phyloP scores from a whole-genome alignment of 805 yeast species.

The Hagleromyces aurorensis region DNA sequence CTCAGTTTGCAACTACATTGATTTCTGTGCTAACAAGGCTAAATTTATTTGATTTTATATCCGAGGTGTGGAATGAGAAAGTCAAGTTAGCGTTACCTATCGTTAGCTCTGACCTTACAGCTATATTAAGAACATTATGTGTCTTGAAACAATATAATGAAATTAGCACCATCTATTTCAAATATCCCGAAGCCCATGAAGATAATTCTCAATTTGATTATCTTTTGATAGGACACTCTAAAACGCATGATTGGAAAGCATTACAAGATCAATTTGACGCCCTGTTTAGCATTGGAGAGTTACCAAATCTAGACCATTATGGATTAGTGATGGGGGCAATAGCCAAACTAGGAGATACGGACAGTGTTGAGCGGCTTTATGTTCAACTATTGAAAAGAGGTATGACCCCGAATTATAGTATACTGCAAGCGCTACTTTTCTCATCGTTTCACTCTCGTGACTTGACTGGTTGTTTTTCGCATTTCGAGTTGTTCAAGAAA shows the following conservation, averaged over 20 bases:
- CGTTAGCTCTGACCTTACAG: conserved; percentile 16
- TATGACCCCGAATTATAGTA: conserved; percentile 37
- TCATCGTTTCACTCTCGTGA: conserved; percentile 22
- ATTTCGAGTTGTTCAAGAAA: conserved; percentile 26
- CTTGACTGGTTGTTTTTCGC: conserved; percentile 20
- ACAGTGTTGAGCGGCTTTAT: conserved; percentile 43
- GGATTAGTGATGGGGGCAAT: conserved; percentile 53
- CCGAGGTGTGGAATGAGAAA: conserved; percentile 31
- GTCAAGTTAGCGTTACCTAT: conserved; percentile 13
- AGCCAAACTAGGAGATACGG: conserved; percentile 41
- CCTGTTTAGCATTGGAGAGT: conserved; percentile 44
- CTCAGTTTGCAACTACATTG: conserved; percentile 26
- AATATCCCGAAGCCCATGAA: conserved; percentile 35
- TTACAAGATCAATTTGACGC: conserved; percentile 51
- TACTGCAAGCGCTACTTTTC: conserved; percentile 23
- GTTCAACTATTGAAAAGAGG: conserved; percentile 39
- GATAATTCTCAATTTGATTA: conserved; percentile 40
- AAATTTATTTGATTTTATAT: conserved; percentile 11
- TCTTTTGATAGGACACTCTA: conserved; percentile 40
- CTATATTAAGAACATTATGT: conserved; percentile 20
- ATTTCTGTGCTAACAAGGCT: conserved; percentile 15
- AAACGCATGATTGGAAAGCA: conserved; percentile 42
- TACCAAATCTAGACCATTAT: conserved; percentile 50
- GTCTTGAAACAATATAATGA: conserved; percentile 13
- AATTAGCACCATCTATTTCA: conserved; percentile 33